phyloP scores from a whole-genome alignment of 2,329 filamentous ascomycete genomes.

The Aspergillaceae sp. region DNA sequence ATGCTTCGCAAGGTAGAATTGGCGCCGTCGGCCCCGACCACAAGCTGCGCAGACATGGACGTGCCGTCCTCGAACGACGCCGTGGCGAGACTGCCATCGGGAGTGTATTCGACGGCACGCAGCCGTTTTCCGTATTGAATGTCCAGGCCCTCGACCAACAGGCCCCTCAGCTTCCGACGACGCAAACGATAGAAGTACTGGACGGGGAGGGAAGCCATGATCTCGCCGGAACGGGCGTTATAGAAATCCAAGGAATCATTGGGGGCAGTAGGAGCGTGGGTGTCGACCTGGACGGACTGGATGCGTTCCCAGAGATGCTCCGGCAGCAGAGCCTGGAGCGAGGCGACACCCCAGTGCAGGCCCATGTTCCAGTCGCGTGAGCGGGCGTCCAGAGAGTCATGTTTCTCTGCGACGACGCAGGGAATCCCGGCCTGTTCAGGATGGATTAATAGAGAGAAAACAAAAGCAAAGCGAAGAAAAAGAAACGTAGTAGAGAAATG shows the following conservation, averaged over 20 bases:
- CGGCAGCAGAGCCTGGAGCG: constrained; percentile 15
- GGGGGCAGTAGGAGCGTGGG: constrained; percentile 14
- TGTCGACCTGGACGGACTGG: constrained; percentile 20
- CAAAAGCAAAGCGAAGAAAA: not conserved
- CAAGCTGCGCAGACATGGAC: constrained; percentile 9
- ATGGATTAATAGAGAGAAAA: not conserved
- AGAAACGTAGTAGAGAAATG: not conserved
- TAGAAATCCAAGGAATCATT: constrained; percentile 15
- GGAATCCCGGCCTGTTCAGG: constrained; percentile 14
- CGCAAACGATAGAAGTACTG: constrained; percentile 21
- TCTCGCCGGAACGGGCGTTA: constrained; percentile 19
- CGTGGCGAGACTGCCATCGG: constrained; percentile 8
- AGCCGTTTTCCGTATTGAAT: constrained; percentile 16
- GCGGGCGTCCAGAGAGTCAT: constrained; percentile 10
- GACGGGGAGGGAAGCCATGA: constrained; percentile 18
- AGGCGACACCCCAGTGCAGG: constrained; percentile 22
- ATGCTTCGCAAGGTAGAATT: constrained; percentile 13
- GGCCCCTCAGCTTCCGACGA: constrained; percentile 19
- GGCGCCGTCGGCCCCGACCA: constrained; percentile 21
- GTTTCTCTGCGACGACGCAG: constrained; percentile 19
- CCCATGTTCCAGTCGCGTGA: constrained; percentile 27
- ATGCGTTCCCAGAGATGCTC: constrained; percentile 18
- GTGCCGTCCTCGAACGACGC: constrained; percentile 13
- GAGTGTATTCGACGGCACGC: constrained; percentile 10
- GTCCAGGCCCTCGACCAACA: constrained; percentile 19